phyloP scores from a whole-genome alignment of 192 early-diverging fungal species.

The Coemansia guatemalensis region DNA sequence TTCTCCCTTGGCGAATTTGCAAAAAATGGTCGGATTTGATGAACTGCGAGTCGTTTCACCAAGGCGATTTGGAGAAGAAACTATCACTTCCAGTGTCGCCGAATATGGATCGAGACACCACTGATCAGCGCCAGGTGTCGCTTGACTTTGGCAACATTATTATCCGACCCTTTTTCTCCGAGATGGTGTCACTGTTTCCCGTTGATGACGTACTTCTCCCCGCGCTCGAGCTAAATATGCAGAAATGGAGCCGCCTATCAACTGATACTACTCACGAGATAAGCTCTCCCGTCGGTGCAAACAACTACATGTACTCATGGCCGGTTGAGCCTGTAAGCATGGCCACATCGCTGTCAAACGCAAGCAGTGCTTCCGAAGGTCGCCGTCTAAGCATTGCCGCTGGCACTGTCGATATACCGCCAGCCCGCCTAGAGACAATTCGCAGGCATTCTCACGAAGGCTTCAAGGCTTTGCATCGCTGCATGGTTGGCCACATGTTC shows the following conservation, averaged over 20 bases:
- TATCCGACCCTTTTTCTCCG: constrained; percentile 81
- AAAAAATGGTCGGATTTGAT: constrained; percentile 89
- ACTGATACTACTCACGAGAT: constrained; percentile 39
- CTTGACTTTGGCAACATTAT: constrained; percentile 86
- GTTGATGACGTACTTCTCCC: constrained; percentile 60
- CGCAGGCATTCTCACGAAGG: constrained; percentile 50
- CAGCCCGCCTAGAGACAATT: constrained; percentile 41
- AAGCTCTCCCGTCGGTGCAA: constrained; percentile 38
- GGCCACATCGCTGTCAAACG: constrained; percentile 18
- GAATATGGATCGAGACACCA: constrained; percentile 80
- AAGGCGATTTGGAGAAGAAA: constrained; percentile 81
- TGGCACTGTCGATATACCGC: constrained; percentile 54
- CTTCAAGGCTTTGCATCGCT: constrained; percentile 46
- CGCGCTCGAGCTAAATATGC: constrained; percentile 43
- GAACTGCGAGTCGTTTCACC: constrained; percentile 81
- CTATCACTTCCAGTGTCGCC: constrained; percentile 78
- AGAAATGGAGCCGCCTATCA: constrained; percentile 47
- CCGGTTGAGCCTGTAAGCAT: constrained; percentile 19
- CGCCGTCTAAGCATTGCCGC: constrained; percentile 53
- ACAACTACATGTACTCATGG: constrained; percentile 50
- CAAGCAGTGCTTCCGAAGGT: constrained; percentile 28
- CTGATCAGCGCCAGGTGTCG: constrained; percentile 71
- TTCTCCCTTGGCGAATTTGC: constrained; percentile 80
- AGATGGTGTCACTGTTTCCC: constrained; percentile 77
- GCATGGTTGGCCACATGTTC: constrained; percentile 49